Conservation (phyloP, 2,329 filamentous ascomycete genomes). For the Aspergillus sp. region DNA sequence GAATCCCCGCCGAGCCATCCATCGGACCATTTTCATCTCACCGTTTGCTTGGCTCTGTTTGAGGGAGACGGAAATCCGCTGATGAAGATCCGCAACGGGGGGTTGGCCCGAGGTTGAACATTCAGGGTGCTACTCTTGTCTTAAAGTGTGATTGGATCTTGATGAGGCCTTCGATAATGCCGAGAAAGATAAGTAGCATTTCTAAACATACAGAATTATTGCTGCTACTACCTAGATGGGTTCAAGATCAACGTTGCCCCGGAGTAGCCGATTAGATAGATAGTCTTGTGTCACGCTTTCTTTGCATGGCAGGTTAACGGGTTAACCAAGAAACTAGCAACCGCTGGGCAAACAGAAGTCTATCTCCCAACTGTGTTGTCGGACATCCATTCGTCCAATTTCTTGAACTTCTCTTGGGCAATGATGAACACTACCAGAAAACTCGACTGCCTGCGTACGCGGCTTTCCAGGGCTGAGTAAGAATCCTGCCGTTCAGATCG, state of each 20-base stretch:
- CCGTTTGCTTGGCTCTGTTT: constrained; percentile 8
- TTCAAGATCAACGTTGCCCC: too few species aligned
- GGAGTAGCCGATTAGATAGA: neutral
- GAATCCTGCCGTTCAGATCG: neutral
- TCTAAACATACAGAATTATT: too few species aligned
- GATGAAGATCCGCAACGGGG: neutral
- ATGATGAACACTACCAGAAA: neutral
- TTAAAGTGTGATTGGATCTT: too few species aligned
- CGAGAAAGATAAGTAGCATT: too few species aligned
- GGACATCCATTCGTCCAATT: neutral
- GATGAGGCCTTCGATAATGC: too few species aligned
- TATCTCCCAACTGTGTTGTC: neutral
- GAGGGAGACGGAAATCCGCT: neutral
- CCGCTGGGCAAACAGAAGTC: neutral
- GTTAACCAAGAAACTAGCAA: neutral
- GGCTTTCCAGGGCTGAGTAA: constrained; percentile 1
- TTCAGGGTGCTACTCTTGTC: too few species aligned
- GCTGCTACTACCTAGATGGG: too few species aligned
- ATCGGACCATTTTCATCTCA: constrained; percentile 3
- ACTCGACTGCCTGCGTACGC: constrained; percentile 1
- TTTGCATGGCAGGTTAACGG: too few species aligned
- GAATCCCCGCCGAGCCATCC: neutral
- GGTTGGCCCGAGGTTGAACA: too few species aligned
- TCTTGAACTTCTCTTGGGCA: neutral
- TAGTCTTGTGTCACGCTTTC: too few species aligned